Base-by-base conservation (phyloP, 2,329 filamentous ascomycete species). In the Colletotrichum tropicale region DNA sequence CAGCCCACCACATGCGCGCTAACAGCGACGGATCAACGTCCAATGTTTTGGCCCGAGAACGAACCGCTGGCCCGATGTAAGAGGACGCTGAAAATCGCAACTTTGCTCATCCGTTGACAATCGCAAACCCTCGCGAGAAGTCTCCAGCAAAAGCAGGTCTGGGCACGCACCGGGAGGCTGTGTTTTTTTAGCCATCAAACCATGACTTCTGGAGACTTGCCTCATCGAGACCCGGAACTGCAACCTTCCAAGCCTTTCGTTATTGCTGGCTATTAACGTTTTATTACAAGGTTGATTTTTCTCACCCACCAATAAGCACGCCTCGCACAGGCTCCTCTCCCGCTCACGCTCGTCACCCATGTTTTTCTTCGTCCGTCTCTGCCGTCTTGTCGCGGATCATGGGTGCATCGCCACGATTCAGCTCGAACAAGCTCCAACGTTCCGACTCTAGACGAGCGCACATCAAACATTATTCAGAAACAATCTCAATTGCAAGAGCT, bases 391-490 rank as follows among this genome's bases (percentile, higher is more conserved):
- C 72, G 61, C 72, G 61, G 72, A 74, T 74, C 36, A 52, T 52
- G 56, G 28, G 61, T 72, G 62, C 73, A 75, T 72, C 73, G 73
- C 73, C 73, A 75, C 69, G 56, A 66, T 67, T 75, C 43, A 48
- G 69, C 60, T 67, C 58, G 30, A 61, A 38, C 65, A 66, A 43
- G 58, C 55, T 73, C 62, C 38, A 73, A 48, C 38, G 55, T 56
- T 64, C 69, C 62, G 55, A 64, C 36, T 64, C 61, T 75, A 67
- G 69, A 73, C 62, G 69, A 72, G 62, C 62, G 69, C 69, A 75
- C 73, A 75, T 75, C 69, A 75, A 73, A 75, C 73, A 62, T 66
- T 64, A 68, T 43, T 64, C 69, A 72, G 73, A 75, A 75, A 75
- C 73, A 64, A 64, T 61, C 34, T 38, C 48, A 52, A 65, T 56